These are phyloP conservation scores for Macrolepiota albuminosa DNA, from an alignment of 768 basidiomycete species.

Conservation along the genomic window DNA sequence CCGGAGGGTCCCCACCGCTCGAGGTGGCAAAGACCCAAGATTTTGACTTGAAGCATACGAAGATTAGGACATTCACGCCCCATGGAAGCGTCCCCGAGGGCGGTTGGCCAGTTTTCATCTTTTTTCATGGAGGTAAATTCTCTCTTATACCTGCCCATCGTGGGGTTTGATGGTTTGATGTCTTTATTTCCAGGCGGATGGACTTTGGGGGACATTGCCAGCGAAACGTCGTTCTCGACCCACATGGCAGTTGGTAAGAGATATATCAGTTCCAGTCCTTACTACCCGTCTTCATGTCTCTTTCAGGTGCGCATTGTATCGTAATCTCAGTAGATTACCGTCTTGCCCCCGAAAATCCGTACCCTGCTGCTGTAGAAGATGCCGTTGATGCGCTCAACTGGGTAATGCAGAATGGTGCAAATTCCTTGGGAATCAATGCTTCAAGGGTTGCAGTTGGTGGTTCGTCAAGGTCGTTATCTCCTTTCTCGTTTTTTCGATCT, in stretches of 20 bases:
- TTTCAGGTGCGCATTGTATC: constrained; percentile 52
- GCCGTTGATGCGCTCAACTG: constrained; percentile 63
- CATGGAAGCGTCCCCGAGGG: constrained; percentile 39
- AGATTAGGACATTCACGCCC: constrained; percentile 63
- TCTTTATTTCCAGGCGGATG: constrained; percentile 51
- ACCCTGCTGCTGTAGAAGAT: constrained; percentile 69
- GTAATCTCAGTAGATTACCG: constrained; percentile 68
- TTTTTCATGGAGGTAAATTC: constrained; percentile 64
- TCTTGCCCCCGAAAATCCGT: constrained; percentile 65
- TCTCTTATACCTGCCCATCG: background rate
- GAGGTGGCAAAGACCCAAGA: constrained; percentile 53
- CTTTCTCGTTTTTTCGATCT: background rate
- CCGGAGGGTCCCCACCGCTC: constrained; percentile 53
- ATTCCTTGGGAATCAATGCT: constrained; percentile 42
- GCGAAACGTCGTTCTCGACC: constrained; percentile 57
- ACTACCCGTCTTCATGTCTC: background rate
- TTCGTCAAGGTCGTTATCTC: constrained; percentile 51
- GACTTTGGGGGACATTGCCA: constrained; percentile 64
- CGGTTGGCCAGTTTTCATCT: constrained; percentile 73
- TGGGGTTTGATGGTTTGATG: too few relatives aligned
- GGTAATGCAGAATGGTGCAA: constrained; percentile 46
- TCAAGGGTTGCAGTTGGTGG: constrained; percentile 66
- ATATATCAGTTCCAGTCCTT: background rate
- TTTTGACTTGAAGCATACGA: constrained; percentile 44
- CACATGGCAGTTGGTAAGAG: constrained; percentile 52